A percentile compares a stretch with the other conserved stretches of the same genome.
Evolutionary conservation across 164 flowering plant genomes (phyloP).

Genomic region (Cinnamomum chago): DNA sequence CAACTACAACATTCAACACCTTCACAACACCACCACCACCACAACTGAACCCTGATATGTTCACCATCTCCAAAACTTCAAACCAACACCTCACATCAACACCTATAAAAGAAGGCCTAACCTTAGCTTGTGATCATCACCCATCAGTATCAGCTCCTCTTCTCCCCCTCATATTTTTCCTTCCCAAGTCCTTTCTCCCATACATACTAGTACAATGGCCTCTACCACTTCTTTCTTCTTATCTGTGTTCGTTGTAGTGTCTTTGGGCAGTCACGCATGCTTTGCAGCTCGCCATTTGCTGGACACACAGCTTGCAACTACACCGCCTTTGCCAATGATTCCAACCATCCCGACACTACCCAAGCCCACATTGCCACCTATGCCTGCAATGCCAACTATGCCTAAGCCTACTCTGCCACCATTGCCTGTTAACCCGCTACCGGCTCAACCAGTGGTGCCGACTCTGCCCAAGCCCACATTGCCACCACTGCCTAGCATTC

Average conservation of each 20-base stretch:
- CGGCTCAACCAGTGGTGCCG: neutral
- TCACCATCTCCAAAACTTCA: neutral
- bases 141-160: neutral
- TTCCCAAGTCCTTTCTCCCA: neutral
- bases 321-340: neutral
- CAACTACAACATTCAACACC: neutral
- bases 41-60: neutral
- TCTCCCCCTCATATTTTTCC: neutral
- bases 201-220: neutral
- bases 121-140: neutral
- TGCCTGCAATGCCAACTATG: neutral
- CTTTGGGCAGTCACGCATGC: neutral
- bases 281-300: constrained; percentile 4
- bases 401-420: neutral
- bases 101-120: neutral
- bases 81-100: neutral
- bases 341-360: neutral
- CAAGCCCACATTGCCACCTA: neutral
- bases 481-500: neutral
- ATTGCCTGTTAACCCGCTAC: neutral
- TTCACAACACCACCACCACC: neutral
- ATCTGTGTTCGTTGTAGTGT: neutral
- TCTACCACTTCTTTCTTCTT: neutral
- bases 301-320: neutral
- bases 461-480: neutral